Evolutionary conservation across 768 basidiomycete species (phyloP).

Genomic region (Suillus subaureus): DNA sequence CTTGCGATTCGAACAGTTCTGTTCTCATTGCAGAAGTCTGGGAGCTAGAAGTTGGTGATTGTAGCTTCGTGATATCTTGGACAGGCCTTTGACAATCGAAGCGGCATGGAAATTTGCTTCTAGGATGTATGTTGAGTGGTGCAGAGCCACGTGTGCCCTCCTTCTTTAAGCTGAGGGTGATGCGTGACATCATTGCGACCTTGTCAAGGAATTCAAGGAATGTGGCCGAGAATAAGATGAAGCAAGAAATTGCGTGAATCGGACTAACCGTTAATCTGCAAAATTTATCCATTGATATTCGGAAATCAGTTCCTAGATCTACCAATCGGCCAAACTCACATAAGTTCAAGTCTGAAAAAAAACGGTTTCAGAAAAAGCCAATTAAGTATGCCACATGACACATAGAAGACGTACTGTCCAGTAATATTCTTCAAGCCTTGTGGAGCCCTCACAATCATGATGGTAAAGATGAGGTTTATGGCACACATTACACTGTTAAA

Average conservation of each 20-base stretch:
- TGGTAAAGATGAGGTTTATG: constrained; percentile 39
- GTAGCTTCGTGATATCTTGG: not conserved
- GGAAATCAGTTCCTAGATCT: not conserved
- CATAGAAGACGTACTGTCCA: constrained; percentile 28
- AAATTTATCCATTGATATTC: not conserved
- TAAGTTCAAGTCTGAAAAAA: constrained; percentile 2
- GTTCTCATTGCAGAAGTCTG: not conserved
- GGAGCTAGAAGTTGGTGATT: not conserved
- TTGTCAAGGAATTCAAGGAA: constrained; percentile 18
- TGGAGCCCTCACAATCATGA: constrained; percentile 38
- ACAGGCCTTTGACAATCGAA: constrained; percentile 1
- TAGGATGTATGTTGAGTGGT: not conserved
- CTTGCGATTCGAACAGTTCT: not conserved
- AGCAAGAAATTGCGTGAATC: not conserved
- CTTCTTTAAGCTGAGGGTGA: constrained; percentile 62
- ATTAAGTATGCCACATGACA: not conserved
- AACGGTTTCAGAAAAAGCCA: not conserved
- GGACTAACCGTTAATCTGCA: constrained; percentile 3
- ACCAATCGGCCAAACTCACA: not conserved
- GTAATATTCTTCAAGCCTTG: constrained; percentile 36
- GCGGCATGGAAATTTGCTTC: not conserved
- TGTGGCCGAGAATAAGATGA: not conserved
- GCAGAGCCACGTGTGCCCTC: constrained; percentile 14
- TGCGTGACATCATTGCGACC: constrained; percentile 71
- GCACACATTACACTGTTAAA: constrained; percentile 37